Evolutionary conservation across 805 yeast species (phyloP).

Genomic region (Dipodascopsis uninucleata): DNA sequence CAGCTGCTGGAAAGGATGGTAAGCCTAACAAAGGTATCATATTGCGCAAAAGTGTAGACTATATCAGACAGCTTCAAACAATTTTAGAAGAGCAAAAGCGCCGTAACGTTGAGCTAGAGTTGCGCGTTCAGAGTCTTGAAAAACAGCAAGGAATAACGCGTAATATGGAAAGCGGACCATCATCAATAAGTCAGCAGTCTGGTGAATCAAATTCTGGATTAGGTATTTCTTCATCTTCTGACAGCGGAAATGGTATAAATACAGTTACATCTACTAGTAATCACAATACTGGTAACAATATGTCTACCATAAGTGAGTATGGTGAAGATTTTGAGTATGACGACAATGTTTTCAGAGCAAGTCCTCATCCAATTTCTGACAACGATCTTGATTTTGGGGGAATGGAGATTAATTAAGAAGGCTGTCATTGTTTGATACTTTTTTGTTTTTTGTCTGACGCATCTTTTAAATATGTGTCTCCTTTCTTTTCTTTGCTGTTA

Average conservation of each 20-base stretch:
- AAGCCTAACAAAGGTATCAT: conserved; percentile 83
- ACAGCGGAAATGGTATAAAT: too few species aligned
- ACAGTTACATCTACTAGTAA: conserved; percentile 1
- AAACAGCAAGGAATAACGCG: conserved; percentile 10
- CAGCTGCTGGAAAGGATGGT: conserved; percentile 44
- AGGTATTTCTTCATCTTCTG: too few species aligned
- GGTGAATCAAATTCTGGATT: too few species aligned
- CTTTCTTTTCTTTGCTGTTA: too few species aligned
- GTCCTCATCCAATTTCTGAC: conserved; percentile 15
- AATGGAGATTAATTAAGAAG: too few species aligned
- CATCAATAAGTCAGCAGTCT: too few species aligned
- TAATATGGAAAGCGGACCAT: too few species aligned
- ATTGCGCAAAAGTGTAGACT: conserved; percentile 73
- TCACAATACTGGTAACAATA: conserved; percentile 9
- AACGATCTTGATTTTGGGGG: too few species aligned
- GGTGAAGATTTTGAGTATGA: conserved; percentile 25
- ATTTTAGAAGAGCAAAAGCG: conserved; percentile 17
- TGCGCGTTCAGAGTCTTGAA: conserved; percentile 11
- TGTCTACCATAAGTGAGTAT: background rate
- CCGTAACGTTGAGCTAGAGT: conserved; percentile 19
- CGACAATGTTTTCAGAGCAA: conserved; percentile 21
- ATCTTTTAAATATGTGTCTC: too few species aligned
- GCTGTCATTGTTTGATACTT: too few species aligned
- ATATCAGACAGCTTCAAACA: conserved; percentile 48
- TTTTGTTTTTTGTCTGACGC: too few species aligned